A percentile compares a stretch with the other conserved stretches of the same genome.
Evolutionary conservation across 495 filamentous ascomycete species (phyloP).

Genomic region (Penicillium canariense): DNA sequence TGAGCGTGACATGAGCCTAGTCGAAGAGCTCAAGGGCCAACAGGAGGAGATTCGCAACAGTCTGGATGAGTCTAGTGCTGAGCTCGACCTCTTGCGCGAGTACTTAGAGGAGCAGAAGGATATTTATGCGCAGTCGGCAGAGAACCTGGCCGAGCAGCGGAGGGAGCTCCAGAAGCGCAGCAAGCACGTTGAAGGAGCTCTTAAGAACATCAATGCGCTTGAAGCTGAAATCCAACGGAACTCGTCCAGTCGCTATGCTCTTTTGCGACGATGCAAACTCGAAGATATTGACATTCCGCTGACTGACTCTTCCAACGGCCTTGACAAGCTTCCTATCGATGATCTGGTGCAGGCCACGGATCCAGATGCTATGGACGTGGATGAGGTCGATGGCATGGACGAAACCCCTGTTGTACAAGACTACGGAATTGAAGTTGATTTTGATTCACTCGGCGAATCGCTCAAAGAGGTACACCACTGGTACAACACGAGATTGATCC

Average conservation of each 20-base stretch:
- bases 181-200: constrained; percentile 74
- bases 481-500: no score
- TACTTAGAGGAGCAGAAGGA: constrained; percentile 64
- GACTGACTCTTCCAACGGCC: constrained; percentile 62
- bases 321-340: constrained; percentile 85
- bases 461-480: constrained; percentile 63
- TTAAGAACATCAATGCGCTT: constrained; percentile 71
- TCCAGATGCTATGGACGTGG: constrained; percentile 84
- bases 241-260: constrained; percentile 74
- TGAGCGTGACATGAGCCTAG: constrained; percentile 60
- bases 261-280: constrained; percentile 86
- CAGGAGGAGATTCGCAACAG: constrained; percentile 71
- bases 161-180: constrained; percentile 80
- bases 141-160: constrained; percentile 78
- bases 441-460: constrained; percentile 80
- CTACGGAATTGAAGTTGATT: constrained; percentile 91
- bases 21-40: constrained; percentile 68
- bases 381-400: constrained; percentile 55
- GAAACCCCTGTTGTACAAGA: constrained; percentile 62
- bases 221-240: constrained; percentile 83
- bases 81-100: constrained; percentile 73
- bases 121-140: constrained; percentile 62
- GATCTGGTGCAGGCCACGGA: constrained; percentile 68
- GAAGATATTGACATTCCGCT: constrained; percentile 90
- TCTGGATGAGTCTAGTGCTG: constrained; percentile 68